phyloP scores from a whole-genome alignment of 169 alveolate species.

The Fabrea salina region DNA sequence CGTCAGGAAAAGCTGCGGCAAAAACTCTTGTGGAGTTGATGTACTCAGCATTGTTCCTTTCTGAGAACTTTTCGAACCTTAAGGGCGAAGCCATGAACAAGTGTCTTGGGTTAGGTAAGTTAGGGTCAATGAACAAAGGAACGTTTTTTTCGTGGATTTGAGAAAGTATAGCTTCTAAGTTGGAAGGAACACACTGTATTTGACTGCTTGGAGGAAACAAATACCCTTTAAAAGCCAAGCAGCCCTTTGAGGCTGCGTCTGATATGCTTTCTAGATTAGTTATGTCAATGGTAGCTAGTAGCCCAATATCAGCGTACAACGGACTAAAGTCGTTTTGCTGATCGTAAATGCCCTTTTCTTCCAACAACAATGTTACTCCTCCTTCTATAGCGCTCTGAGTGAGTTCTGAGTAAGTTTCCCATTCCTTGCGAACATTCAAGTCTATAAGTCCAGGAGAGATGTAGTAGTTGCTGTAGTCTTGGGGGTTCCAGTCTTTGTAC shows the following conservation, averaged over 20 bases:
- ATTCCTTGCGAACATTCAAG: conserved; percentile 8
- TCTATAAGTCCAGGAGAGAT: conserved; percentile 28
- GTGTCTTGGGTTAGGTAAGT: conserved; percentile 21
- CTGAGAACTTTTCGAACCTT: background rate
- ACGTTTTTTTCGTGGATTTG: background rate
- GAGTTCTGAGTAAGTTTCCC: conserved; percentile 9
- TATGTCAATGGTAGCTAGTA: background rate
- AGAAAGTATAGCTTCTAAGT: background rate
- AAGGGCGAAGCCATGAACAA: background rate
- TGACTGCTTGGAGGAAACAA: conserved; percentile 7
- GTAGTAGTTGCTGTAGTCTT: background rate
- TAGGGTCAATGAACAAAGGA: conserved; percentile 8
- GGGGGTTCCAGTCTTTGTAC: conserved; percentile 14
- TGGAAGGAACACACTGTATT: conserved; percentile 3
- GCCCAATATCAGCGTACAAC: conserved; percentile 19
- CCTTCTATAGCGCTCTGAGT: conserved; percentile 20
- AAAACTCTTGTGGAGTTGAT: background rate
- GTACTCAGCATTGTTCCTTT: conserved; percentile 3
- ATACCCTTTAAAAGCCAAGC: conserved; percentile 2
- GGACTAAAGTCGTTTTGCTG: background rate
- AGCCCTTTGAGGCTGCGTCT: background rate
- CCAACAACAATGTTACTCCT: conserved; percentile 15
- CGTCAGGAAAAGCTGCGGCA: conserved; percentile 25
- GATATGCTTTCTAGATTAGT: background rate
- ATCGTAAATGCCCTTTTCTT: conserved; percentile 13